A percentile compares a stretch with the other conserved stretches of the same genome.
phyloP scores from a whole-genome alignment of 768 basidiomycete genomes.

The Psilocybe cyanescens region DNA sequence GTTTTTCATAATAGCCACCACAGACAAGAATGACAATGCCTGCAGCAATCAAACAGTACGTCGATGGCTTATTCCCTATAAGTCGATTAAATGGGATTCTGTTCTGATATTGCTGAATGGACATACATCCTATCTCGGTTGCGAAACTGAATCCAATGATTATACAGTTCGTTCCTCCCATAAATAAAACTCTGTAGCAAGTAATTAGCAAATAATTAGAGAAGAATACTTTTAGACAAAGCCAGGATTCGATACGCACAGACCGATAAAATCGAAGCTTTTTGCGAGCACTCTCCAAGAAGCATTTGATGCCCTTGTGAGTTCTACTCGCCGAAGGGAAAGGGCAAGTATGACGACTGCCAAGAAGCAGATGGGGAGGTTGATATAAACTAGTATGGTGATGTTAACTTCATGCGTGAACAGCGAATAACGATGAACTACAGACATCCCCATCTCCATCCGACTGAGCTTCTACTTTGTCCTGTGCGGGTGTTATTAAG shows the following conservation, averaged over 20 bases:
- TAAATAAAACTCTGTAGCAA: constrained; percentile 63
- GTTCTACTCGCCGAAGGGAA: constrained; percentile 62
- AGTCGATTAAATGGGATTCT: constrained; percentile 15
- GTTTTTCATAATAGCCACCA: constrained; percentile 70
- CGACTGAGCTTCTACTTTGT: constrained; percentile 39
- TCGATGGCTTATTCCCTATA: constrained; percentile 67
- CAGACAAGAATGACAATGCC: constrained; percentile 58
- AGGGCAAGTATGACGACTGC: constrained; percentile 59
- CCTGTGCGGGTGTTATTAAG: constrained; percentile 30
- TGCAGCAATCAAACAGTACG: constrained; percentile 59
- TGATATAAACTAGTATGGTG: constrained; percentile 68
- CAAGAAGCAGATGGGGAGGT: constrained; percentile 72
- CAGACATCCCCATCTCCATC: constrained; percentile 90
- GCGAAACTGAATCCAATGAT: constrained; percentile 84
- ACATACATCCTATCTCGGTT: constrained; percentile 68
- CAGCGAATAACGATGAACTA: constrained; percentile 22
- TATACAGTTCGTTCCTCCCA: constrained; percentile 73
- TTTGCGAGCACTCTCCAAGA: constrained; percentile 59
- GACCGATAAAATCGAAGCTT: constrained; percentile 77
- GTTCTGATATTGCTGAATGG: constrained; percentile 6
- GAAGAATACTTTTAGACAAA: neutral
- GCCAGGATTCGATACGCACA: constrained; percentile 51
- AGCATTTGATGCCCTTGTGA: constrained; percentile 47
- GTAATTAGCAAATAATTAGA: neutral
- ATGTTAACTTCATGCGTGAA: neutral